Base-by-base conservation (phyloP, 306 rosid species). In the barrel medic (Medicago truncatula) region DNA sequence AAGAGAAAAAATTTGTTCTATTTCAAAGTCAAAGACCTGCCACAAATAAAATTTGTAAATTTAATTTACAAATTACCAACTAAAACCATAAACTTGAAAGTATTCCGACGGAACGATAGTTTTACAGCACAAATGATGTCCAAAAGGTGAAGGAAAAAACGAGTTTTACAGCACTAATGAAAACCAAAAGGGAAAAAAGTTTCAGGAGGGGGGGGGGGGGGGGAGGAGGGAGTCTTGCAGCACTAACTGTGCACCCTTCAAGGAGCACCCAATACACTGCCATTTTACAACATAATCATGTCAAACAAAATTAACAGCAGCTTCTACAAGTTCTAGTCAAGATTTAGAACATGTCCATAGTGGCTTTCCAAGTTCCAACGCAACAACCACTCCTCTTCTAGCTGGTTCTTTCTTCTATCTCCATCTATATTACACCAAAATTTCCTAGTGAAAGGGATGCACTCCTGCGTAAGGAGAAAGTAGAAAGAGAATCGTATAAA, bases 241-340 rank as follows among this genome's bases (percentile, higher is more conserved):
- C 72, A 83, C 70, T 36, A 80, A 76, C 34, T 65, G 73, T 53
- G 82, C 74, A 85, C 77, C 80, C 66, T 65, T 69, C 78, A 59
- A 61, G 73, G 82, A 76, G 38, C 40, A 75, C 76, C 43, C 16
- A 6, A 23, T 67, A 61, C 63, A 79, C 82, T 67, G 77, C 76
- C 38, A 85, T 38, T 61, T 67, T 54, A 58, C 75, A 43, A 31
- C 64, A 75, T 3, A 71, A 31, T 43, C 20, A 59, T 70, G 67
- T 25, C 16, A 43, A 76, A 59, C 76, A 78, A 80, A 68, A 73
- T 74, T 7, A 12, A 49, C 58, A 28, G 82, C 85, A 70, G 80
- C 79, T 73, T 70, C 76, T 14, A 17, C 77, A 63, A 60, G 67
- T 67, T 59, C 80, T 61, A 50, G 73, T 10, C 49, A 43, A 10